phyloP scores from a whole-genome alignment of 306 rosid species.

The Glycine latifolia region DNA sequence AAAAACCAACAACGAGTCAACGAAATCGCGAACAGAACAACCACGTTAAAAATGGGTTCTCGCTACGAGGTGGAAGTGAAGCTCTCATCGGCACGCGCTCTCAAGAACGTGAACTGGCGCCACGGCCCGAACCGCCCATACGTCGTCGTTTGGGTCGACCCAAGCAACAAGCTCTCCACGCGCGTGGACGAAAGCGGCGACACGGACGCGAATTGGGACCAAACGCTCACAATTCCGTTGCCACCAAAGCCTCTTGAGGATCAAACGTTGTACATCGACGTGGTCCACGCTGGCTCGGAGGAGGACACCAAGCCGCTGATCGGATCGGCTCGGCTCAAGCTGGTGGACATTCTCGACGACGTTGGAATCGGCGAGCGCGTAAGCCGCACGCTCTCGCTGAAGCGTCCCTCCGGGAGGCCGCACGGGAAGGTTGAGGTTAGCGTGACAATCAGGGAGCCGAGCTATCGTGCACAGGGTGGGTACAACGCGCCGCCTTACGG shows the following conservation, averaged over 20 bases:
- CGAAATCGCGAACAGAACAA: neutral
- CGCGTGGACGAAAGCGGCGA: constrained; percentile 67
- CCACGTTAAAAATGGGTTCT: constrained; percentile 57
- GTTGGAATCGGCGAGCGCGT: constrained; percentile 58
- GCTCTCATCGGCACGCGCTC: constrained; percentile 60
- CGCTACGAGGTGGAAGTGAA: constrained; percentile 68
- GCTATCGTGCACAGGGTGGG: constrained; percentile 56
- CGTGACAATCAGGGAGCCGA: constrained; percentile 53
- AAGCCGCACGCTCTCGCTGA: constrained; percentile 56
- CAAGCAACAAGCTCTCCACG: constrained; percentile 60
- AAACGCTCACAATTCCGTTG: constrained; percentile 62
- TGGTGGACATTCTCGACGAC: constrained; percentile 60
- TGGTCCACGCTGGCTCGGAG: constrained; percentile 76
- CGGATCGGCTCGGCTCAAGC: constrained; percentile 73
- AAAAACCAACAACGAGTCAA: neutral
- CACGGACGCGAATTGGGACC: constrained; percentile 73
- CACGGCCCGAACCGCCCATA: constrained; percentile 70
- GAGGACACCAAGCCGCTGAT: constrained; percentile 76
- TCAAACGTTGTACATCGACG: constrained; percentile 62
- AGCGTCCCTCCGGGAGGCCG: constrained; percentile 87
- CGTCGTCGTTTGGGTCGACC: constrained; percentile 88
- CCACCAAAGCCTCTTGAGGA: constrained; percentile 62
- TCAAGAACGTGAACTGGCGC: constrained; percentile 95
- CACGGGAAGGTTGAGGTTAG: constrained; percentile 76
- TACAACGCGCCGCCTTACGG: constrained; percentile 67